A percentile compares a stretch with the other conserved stretches of the same genome.
Conservation (phyloP, 108 stramenopile genomes). For the Licmophora abbreviata region DNA sequence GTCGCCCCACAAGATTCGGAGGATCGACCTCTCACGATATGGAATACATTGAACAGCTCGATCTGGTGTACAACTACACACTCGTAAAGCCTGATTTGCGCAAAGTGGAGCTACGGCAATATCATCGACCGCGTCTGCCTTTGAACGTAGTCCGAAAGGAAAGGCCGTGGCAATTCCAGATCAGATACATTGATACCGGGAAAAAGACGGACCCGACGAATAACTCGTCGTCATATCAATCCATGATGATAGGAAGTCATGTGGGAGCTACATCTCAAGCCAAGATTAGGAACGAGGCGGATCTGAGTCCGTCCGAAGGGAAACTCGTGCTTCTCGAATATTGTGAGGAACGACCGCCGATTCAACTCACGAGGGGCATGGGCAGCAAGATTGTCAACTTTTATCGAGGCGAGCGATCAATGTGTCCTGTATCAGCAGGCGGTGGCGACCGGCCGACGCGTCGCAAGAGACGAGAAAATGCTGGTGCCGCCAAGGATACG, state of each 20-base stretch:
- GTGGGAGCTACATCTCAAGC: conserved; percentile 60
- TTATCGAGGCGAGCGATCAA: conserved; percentile 77
- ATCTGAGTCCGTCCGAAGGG: conserved; percentile 67
- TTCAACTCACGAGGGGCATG: conserved; percentile 80
- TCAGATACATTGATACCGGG: conserved; percentile 31
- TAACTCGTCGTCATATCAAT: conserved; percentile 39
- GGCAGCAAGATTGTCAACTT: conserved; percentile 81
- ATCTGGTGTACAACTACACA: conserved; percentile 69
- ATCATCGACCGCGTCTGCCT: conserved; percentile 75
- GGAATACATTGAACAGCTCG: conserved; percentile 83
- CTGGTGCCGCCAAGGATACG: conserved; percentile 23
- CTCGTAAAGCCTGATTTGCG: conserved; percentile 55
- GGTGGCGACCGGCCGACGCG: conserved; percentile 82
- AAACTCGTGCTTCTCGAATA: conserved; percentile 75
- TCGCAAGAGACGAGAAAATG: conserved; percentile 47
- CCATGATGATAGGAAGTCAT: conserved; percentile 59
- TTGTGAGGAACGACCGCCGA: conserved; percentile 75
- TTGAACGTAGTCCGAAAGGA: conserved; percentile 42
- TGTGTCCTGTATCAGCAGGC: conserved; percentile 78
- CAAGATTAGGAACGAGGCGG: conserved; percentile 73
- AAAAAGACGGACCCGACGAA: conserved; percentile 19
- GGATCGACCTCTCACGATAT: conserved; percentile 53
- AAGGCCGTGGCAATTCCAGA: conserved; percentile 77
- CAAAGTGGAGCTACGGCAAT: conserved; percentile 58
- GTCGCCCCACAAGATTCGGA: conserved; percentile 52